Evolutionary conservation across 2,329 filamentous ascomycete genomes (phyloP), one percentile per base, ranked within the genome.

Genomic region (Hypoxylon sp.): DNA sequence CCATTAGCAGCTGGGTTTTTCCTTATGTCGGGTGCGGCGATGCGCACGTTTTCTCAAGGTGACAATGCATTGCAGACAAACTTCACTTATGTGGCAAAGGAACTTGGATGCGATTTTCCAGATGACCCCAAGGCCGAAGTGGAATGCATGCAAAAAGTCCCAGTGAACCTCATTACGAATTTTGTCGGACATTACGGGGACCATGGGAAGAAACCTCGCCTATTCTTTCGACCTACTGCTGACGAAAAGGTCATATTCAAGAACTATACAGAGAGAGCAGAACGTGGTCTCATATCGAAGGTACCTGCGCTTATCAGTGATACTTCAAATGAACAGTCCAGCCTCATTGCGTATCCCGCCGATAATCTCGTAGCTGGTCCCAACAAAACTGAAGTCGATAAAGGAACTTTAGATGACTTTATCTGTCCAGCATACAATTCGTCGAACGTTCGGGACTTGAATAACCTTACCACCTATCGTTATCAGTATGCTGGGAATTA

Each of bases 401-500:
- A 72, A 44, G 73, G 73, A 10, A 75, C 72, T 5, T 44, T 75
- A 52, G 61, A 51, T 14, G 71, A 68, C 14, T 74, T 74, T 29
- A 69, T 74, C 35, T 74, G 70, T 19, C 72, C 72, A n/a, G 71
- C 71, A 2, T 73, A 53, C 37, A 73, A 74, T 46, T 67, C 64
- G 3, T 70, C 62, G 8, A 74, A 67, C 13, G 67, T 68, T 13
- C 61, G 74, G 11, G 55, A 66, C 4, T 55, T 65, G 4, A 75
- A 74, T 24, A 69, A 72, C n/a, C 63, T 77, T n/a, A 77, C 70
- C 37, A 82, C 80, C 0, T 82, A 82, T 64, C 78, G 81, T 19
- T 83, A 82, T 66, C 77, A 81, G 55, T 82, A 82, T 51, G 75
- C 77, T 5, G 81, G 81, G 4, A 82, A 81, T 62, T 83, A 80